A percentile compares a stretch with the other conserved stretches of the same genome.
Conservation (phyloP, 2,329 filamentous ascomycete genomes). For the Metarhizium robertsii region DNA sequence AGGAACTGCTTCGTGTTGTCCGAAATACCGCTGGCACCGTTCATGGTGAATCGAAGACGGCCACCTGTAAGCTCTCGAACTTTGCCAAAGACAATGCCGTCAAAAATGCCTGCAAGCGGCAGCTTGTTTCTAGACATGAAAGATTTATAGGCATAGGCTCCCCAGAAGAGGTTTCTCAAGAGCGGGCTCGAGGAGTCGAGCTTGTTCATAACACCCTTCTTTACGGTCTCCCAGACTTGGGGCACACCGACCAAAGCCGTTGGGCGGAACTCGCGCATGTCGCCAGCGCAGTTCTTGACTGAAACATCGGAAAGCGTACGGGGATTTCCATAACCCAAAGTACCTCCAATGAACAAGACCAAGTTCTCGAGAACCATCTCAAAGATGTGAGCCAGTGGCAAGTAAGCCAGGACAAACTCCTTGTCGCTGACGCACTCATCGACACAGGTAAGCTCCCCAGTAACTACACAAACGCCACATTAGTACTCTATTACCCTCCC, state of each 20-base stretch:
- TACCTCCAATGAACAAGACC: slow-evolving; percentile 79
- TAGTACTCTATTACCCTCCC: neutral
- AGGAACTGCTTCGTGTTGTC: slow-evolving; percentile 84
- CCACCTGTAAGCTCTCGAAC: slow-evolving; percentile 87
- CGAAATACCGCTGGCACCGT: slow-evolving; percentile 84
- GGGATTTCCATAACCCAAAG: slow-evolving; percentile 86
- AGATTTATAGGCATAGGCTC: slow-evolving; percentile 49
- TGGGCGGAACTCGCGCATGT: slow-evolving; percentile 85
- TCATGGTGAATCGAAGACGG: slow-evolving; percentile 80
- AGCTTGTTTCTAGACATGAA: slow-evolving; percentile 49
- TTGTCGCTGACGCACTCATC: slow-evolving; percentile 67
- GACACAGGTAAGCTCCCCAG: slow-evolving; percentile 71
- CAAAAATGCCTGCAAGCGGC: slow-evolving; percentile 61
- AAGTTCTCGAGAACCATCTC: slow-evolving; percentile 95
- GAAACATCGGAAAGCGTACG: slow-evolving; percentile 80
- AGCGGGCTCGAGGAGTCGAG: slow-evolving; percentile 64
- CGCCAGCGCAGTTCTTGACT: slow-evolving; percentile 82
- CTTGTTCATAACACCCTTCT: slow-evolving; percentile 82
- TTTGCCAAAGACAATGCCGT: slow-evolving; percentile 82
- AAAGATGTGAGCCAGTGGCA: slow-evolving; percentile 91
- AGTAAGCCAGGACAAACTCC: slow-evolving; percentile 79
- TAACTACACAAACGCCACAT: slow-evolving; percentile 37
- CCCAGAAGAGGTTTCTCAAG: slow-evolving; percentile 69
- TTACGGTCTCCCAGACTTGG: slow-evolving; percentile 93
- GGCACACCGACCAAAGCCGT: slow-evolving; percentile 91